Percentiles rank a stretch among this genome's conserved stretches.
phyloP scores from a whole-genome alignment of 2,329 filamentous ascomycete species.

The Pseudogymnoascus sp. region DNA sequence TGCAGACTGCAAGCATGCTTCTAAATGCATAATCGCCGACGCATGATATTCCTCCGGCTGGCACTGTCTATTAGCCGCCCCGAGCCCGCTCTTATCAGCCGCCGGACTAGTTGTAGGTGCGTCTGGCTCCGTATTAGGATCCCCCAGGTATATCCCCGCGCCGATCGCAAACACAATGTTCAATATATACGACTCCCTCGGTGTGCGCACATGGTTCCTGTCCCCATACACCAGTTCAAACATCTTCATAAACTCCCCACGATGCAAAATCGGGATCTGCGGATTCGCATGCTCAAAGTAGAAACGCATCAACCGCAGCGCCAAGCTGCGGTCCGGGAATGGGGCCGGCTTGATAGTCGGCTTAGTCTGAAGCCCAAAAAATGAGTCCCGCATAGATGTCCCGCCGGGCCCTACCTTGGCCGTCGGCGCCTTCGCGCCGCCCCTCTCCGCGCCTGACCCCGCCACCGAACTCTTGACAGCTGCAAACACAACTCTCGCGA shows the following conservation, averaged over 20 bases:
- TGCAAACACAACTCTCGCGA: conserved; percentile 87
- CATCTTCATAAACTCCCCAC: conserved; percentile 80
- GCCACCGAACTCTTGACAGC: conserved; percentile 71
- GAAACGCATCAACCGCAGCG: conserved; percentile 63
- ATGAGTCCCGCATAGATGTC: conserved; percentile 87
- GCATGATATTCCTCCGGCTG: conserved; percentile 96
- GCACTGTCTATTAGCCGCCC: conserved; percentile 44
- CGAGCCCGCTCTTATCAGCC: conserved; percentile 23
- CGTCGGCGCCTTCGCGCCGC: conserved; percentile 38
- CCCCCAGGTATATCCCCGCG: conserved; percentile 78
- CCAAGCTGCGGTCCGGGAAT: conserved; percentile 74
- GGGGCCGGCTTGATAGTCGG: conserved; percentile 77
- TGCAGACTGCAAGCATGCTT: conserved; percentile 68
- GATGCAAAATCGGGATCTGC: conserved; percentile 87
- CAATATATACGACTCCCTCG: conserved; percentile 82
- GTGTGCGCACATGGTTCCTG: conserved; percentile 54
- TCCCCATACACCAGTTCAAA: conserved; percentile 74
- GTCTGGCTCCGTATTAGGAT: conserved; percentile 42
- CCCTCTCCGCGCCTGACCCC: conserved; percentile 60
- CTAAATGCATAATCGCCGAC: conserved; percentile 84
- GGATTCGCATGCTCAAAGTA: conserved; percentile 97
- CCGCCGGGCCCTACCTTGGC: conserved; percentile 38
- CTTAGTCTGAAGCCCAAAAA: conserved; percentile 91
- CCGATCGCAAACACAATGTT: conserved; percentile 98
- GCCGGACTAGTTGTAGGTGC: conserved; percentile 12